A percentile compares a stretch with the other conserved stretches of the same genome.
phyloP scores from a whole-genome alignment of 176 grass and related monocot genomes.

The Zea luxurians region DNA sequence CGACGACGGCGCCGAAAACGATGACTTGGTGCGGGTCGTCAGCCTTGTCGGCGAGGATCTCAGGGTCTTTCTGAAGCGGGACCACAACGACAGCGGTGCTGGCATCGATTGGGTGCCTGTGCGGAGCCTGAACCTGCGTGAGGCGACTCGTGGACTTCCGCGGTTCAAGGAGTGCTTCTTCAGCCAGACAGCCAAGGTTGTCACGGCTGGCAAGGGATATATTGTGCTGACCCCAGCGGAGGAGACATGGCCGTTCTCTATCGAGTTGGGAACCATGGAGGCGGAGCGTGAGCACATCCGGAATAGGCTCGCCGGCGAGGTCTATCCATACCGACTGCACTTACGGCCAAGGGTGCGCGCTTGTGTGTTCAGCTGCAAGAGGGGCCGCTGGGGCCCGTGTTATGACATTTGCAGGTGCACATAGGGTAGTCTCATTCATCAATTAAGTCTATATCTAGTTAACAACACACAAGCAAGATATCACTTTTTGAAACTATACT shows the following conservation, averaged over 20 bases:
- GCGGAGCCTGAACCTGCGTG: neutral
- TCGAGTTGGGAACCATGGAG: slow-evolving; percentile 10
- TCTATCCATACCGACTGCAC: neutral
- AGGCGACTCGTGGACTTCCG: neutral
- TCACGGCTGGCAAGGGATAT: neutral
- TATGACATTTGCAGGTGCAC: neutral
- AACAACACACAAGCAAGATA: too few species aligned
- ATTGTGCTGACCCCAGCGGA: neutral
- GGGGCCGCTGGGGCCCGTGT: neutral
- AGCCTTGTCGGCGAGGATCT: neutral
- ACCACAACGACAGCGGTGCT: neutral
- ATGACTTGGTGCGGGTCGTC: neutral
- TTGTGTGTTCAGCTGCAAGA: neutral
- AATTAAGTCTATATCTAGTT: too few species aligned
- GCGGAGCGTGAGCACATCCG: neutral
- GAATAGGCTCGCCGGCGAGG: neutral
- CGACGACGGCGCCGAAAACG: neutral
- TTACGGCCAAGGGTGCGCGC: neutral
- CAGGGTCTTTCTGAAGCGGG: neutral
- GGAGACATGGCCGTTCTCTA: neutral
- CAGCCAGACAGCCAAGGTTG: neutral
- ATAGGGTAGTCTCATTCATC: neutral
- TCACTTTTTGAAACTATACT: too few species aligned
- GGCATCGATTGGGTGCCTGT: neutral
- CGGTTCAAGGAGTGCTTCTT: neutral